Evolutionary conservation across 352 stramenopile genomes (phyloP).

Genomic region (Phytophthora constricta): DNA sequence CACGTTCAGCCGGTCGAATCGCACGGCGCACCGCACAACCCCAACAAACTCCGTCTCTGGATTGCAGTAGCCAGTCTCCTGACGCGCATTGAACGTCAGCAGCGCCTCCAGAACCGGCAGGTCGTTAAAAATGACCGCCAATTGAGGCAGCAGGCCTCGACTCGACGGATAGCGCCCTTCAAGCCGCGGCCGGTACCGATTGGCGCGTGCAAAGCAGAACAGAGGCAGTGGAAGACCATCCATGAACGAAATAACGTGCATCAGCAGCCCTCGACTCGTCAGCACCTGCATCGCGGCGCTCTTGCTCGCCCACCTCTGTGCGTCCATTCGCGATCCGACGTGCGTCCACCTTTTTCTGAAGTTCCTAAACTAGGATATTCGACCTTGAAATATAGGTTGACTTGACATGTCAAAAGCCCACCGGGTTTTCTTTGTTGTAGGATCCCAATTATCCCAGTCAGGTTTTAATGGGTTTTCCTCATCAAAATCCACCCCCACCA

Average conservation of each 20-base stretch:
- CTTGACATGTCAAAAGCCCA: no score
- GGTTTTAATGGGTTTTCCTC: no score
- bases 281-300: slow-evolving; percentile 33
- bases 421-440: no score
- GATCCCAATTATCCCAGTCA: no score
- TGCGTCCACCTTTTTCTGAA: no score
- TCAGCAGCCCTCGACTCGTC: slow-evolving; percentile 26
- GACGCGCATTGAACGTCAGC: slow-evolving; percentile 6
- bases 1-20: slow-evolving; percentile 32
- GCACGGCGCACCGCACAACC: slow-evolving; percentile 35
- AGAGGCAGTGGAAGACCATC: slow-evolving; percentile 37
- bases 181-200: slow-evolving; percentile 30
- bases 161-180: slow-evolving; percentile 36
- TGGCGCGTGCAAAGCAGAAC: slow-evolving; percentile 21
- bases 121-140: slow-evolving; percentile 39
- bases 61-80: slow-evolving; percentile 19
- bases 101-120: slow-evolving; percentile 26
- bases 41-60: slow-evolving; percentile 34
- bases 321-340: no score
- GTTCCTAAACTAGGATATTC: background rate
- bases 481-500: no score
- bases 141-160: slow-evolving; percentile 29
- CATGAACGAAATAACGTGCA: slow-evolving; percentile 35
- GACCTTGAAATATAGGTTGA: no score
- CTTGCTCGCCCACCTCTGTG: no score